Percentiles rank a stretch among this genome's conserved stretches.
These are phyloP conservation scores for Elasticomyces elasticus DNA, from an alignment of 495 filamentous ascomycete genomes.

Conservation along the genomic window DNA sequence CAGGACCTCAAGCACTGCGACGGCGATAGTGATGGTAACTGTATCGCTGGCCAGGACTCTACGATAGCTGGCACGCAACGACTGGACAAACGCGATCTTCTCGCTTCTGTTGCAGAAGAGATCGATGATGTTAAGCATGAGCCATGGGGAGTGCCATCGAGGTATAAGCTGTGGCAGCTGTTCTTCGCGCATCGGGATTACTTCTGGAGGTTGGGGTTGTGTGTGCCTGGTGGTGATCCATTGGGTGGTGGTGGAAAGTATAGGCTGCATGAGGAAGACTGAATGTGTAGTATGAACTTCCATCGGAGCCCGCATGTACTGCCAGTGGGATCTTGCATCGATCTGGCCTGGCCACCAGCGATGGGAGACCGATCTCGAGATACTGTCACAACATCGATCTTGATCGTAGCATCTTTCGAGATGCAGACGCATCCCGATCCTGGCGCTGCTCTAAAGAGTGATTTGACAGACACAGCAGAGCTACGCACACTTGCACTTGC, in stretches of 20 bases:
- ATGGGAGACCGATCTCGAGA: no score
- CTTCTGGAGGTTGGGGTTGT: slow-evolving; percentile 86
- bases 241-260: slow-evolving; percentile 50
- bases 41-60: slow-evolving; percentile 48
- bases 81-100: slow-evolving; percentile 10
- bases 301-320: no score
- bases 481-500: no score
- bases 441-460: no score
- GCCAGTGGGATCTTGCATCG: no score
- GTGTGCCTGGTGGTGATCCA: slow-evolving; percentile 75
- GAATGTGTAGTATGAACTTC: not conserved
- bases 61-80: not conserved
- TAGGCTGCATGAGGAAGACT: not conserved
- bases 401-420: no score
- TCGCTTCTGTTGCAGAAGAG: slow-evolving; percentile 11
- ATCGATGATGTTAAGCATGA: slow-evolving; percentile 22
- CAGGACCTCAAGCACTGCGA: slow-evolving; percentile 61
- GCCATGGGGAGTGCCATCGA: slow-evolving; percentile 44
- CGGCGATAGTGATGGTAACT: slow-evolving; percentile 60
- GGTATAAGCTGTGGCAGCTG: slow-evolving; percentile 75
- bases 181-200: slow-evolving; percentile 94
- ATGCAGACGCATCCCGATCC: no score
- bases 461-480: no score
- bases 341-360: no score
- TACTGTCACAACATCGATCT: no score